Conservation (phyloP, 495 filamentous ascomycete genomes). For the Coniosporium apollinis region DNA sequence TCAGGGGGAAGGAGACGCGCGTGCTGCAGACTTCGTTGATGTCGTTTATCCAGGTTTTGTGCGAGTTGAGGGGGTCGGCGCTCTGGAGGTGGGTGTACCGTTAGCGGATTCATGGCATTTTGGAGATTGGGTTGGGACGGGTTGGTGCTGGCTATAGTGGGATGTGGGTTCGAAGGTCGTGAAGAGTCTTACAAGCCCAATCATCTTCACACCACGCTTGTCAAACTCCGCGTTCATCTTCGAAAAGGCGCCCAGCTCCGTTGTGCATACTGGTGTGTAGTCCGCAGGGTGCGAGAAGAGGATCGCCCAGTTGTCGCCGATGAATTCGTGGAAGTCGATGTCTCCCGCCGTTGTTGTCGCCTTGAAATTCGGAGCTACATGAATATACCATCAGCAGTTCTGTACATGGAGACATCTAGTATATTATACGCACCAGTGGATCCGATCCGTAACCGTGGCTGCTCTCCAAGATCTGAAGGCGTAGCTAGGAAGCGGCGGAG, state of each 20-base stretch:
- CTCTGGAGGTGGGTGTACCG: slow-evolving; percentile 3
- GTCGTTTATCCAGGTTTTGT: slow-evolving; percentile 46
- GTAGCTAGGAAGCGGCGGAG: slow-evolving; percentile 23
- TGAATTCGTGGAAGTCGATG: slow-evolving; percentile 41
- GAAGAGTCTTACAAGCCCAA: slow-evolving; percentile 42
- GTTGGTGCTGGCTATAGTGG: no score
- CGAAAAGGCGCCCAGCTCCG: slow-evolving; percentile 51
- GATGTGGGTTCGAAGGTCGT: no score
- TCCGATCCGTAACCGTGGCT: slow-evolving; percentile 45
- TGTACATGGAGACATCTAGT: background rate
- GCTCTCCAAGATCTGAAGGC: slow-evolving; percentile 25
- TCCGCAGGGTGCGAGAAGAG: slow-evolving; percentile 56
- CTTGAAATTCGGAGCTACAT: slow-evolving; percentile 44
- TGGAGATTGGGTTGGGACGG: no score
- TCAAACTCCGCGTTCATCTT: slow-evolving; percentile 45
- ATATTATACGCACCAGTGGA: slow-evolving; percentile 18
- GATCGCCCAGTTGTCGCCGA: slow-evolving; percentile 44
- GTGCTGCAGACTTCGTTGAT: slow-evolving; percentile 45
- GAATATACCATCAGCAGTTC: background rate
- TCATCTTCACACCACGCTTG: slow-evolving; percentile 47
- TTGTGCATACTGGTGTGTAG: slow-evolving; percentile 56
- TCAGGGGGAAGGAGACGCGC: slow-evolving; percentile 46
- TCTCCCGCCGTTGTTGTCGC: slow-evolving; percentile 49
- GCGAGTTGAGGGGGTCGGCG: slow-evolving; percentile 42
- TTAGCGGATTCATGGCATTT: no score